Conservation (phyloP, 106 monocot genomes). For the Vanilla planifolia region DNA sequence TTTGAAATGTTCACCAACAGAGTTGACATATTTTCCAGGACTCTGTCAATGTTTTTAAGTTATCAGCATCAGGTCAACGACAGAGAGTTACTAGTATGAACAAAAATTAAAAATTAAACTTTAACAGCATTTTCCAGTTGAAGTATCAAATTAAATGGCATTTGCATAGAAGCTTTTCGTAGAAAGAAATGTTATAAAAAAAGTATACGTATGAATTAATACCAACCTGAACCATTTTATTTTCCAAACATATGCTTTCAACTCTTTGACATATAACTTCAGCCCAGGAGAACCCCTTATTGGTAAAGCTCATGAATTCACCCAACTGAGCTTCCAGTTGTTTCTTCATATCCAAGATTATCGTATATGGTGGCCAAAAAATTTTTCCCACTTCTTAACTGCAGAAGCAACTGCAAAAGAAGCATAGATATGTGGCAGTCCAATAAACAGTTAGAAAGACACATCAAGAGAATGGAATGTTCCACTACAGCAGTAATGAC, state of each 20-base stretch:
- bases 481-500: neutral
- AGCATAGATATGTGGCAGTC: too few relatives aligned
- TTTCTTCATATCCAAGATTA: neutral
- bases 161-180: neutral
- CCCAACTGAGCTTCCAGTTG: neutral
- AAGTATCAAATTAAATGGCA: neutral
- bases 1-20: neutral
- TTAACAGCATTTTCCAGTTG: neutral
- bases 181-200: neutral
- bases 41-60: neutral
- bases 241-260: neutral
- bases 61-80: neutral
- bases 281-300: slow-evolving; percentile 5
- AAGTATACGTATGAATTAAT: neutral
- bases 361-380: neutral
- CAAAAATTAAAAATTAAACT: neutral
- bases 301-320: slow-evolving; percentile 1
- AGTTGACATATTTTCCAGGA: slow-evolving; percentile 4
- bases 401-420: neutral
- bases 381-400: neutral
- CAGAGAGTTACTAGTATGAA: neutral
- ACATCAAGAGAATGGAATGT: neutral
- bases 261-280: slow-evolving; percentile 7
- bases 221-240: slow-evolving; percentile 7
- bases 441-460: neutral